Conservation (phyloP, 805 yeast genomes). For the Cyberlindnera nakhonratchasimensis region DNA sequence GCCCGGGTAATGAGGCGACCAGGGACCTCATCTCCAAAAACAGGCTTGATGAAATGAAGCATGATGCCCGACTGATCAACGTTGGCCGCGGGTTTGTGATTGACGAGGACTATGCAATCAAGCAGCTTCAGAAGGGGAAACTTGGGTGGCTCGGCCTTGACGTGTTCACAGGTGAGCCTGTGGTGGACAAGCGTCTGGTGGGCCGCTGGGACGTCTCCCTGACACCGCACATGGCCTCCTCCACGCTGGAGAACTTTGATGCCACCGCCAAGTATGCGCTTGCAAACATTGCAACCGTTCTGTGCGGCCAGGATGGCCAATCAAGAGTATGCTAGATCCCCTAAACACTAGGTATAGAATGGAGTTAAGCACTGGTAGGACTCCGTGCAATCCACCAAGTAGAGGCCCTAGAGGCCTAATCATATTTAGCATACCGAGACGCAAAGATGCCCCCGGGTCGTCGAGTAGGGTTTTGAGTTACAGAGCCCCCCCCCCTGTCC, state of each 20-base stretch:
- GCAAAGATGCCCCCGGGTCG: too few species aligned
- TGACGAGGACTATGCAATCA: slow-evolving; percentile 46
- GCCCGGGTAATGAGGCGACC: slow-evolving; percentile 56
- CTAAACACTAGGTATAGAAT: not conserved
- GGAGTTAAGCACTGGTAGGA: slow-evolving; percentile 1
- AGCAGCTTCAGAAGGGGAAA: slow-evolving; percentile 36
- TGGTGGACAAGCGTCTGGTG: slow-evolving; percentile 27
- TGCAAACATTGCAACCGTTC: slow-evolving; percentile 40
- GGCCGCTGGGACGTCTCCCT: slow-evolving; percentile 42
- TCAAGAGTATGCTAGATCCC: slow-evolving; percentile 19
- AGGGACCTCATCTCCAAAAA: slow-evolving; percentile 42
- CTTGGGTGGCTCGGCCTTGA: slow-evolving; percentile 57
- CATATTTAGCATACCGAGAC: too few species aligned
- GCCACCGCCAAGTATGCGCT: slow-evolving; percentile 43
- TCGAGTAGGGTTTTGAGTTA: too few species aligned
- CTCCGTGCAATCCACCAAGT: not conserved
- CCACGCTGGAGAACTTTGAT: slow-evolving; percentile 45
- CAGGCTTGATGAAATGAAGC: slow-evolving; percentile 36
- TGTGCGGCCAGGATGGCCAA: slow-evolving; percentile 28
- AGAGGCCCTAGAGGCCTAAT: too few species aligned
- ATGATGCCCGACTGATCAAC: slow-evolving; percentile 49
- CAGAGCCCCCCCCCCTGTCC: not conserved
- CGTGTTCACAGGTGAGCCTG: slow-evolving; percentile 57
- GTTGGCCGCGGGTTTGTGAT: slow-evolving; percentile 58
- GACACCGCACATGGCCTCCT: slow-evolving; percentile 64